Evolutionary conservation across 441 rosid genomes (phyloP).

Genomic region (Sinapis alba): DNA sequence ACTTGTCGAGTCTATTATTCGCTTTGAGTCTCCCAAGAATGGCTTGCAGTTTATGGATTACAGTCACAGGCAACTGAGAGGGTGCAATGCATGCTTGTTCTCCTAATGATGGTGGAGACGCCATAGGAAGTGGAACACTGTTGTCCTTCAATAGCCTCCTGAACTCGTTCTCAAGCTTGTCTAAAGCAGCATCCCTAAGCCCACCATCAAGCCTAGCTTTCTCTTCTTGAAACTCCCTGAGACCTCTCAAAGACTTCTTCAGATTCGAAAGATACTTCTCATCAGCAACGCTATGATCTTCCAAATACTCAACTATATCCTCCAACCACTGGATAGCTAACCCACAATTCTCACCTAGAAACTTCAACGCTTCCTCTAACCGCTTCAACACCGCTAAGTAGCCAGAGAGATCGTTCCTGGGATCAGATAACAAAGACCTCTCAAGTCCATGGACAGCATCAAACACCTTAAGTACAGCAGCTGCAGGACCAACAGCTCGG

Average conservation of each 20-base stretch:
- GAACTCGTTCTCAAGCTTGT: conserved; percentile 79
- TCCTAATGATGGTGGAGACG: conserved; percentile 56
- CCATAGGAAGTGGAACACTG: conserved; percentile 90
- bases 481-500: conserved; percentile 98
- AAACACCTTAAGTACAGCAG: conserved; percentile 97
- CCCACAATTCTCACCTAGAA: conserved; percentile 90
- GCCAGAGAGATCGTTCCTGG: conserved; percentile 77
- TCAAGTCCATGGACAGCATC: conserved; percentile 98
- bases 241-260: conserved; percentile 67
- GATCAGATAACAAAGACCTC: conserved; percentile 84
- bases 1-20: conserved; percentile 79
- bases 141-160: conserved; percentile 76
- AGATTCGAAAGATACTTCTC: conserved; percentile 63
- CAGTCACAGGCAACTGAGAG: conserved; percentile 83
- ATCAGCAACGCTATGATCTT: conserved; percentile 85
- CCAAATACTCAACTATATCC: conserved; percentile 95
- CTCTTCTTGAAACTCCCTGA: conserved; percentile 61
- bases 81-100: conserved; percentile 86
- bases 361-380: conserved; percentile 88
- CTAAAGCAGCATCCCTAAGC: conserved; percentile 78
- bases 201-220: conserved; percentile 76
- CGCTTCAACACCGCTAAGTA: conserved; percentile 84
- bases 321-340: conserved; percentile 98
- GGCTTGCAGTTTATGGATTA: conserved; percentile 88
- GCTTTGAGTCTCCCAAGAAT: conserved; percentile 85